Evolutionary conservation across 2,329 filamentous ascomycete species (phyloP).

Genomic region (Talaromyces pinophilus): DNA sequence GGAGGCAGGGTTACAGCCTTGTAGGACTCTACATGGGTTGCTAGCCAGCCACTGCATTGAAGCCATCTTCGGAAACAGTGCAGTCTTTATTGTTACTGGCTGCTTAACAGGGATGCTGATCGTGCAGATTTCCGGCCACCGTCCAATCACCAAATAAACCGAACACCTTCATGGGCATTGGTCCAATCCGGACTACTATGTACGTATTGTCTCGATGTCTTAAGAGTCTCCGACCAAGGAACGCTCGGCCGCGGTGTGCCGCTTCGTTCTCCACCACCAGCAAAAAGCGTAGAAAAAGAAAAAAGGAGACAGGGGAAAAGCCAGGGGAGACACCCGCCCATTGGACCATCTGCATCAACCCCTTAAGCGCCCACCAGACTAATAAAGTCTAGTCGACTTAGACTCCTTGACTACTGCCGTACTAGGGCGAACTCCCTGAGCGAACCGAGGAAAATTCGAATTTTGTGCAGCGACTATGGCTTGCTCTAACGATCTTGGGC

Average conservation of each 20-base stretch:
- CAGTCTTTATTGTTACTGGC: neutral
- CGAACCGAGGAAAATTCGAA: slow-evolving; percentile 7
- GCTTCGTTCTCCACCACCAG: slow-evolving; percentile 5
- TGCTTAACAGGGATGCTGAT: neutral
- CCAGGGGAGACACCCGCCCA: neutral
- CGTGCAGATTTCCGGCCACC: neutral
- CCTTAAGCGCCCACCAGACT: slow-evolving; percentile 13
- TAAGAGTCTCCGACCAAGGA: neutral
- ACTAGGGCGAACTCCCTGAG: slow-evolving; percentile 9
- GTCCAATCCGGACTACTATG: neutral
- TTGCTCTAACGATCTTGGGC: slow-evolving; percentile 11
- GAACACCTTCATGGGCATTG: neutral
- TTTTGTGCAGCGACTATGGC: slow-evolving; percentile 9
- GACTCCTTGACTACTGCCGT: slow-evolving; percentile 3
- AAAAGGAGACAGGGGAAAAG: slow-evolving; percentile 8
- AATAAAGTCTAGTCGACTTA: slow-evolving; percentile 7
- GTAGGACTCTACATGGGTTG: neutral
- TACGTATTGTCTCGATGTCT: too few species aligned
- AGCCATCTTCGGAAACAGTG: neutral
- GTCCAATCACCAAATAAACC: slow-evolving; percentile 9
- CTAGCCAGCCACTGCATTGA: slow-evolving; percentile 10
- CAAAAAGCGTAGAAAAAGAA: neutral
- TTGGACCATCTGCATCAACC: slow-evolving; percentile 11
- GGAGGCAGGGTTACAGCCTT: neutral
- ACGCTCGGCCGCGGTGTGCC: slow-evolving; percentile 6